Evolutionary conservation across 2,329 filamentous ascomycete genomes (phyloP).

Genomic region (Pseudogymnoascus sp.): DNA sequence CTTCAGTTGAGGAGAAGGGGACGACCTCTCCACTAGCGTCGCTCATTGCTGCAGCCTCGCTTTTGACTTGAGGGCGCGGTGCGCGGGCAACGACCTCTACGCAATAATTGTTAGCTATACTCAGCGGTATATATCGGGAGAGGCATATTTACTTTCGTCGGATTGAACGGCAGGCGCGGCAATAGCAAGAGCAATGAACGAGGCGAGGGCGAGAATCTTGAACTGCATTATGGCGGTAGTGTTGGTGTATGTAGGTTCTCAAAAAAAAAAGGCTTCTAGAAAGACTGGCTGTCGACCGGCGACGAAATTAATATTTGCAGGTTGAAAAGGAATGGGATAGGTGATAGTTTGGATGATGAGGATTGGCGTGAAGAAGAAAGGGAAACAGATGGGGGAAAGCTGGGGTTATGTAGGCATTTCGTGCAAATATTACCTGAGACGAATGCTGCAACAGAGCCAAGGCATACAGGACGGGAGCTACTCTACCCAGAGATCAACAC

Average conservation of each 20-base stretch:
- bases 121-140: not conserved
- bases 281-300: conserved; percentile 6
- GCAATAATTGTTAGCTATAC: not conserved
- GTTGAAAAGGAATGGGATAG: not conserved
- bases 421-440: not conserved
- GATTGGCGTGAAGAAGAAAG: not conserved
- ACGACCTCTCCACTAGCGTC: not conserved
- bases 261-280: not conserved
- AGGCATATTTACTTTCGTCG: not conserved
- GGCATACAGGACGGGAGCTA: not conserved
- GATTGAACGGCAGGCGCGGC: not conserved
- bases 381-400: not conserved
- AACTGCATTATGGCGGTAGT: conserved; percentile 8
- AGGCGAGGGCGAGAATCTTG: not conserved
- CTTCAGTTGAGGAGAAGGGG: not conserved
- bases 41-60: not conserved
- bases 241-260: not conserved
- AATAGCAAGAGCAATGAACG: not conserved
- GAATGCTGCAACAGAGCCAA: not conserved
- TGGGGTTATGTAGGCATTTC: not conserved
- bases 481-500: not conserved
- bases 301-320: not conserved
- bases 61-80: not conserved
- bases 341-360: conserved; percentile 1
- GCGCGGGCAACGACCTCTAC: not conserved